Evolutionary conservation across 1,284 basidiomycete genomes (phyloP).

Genomic region (Apiotrichum gracile): DNA sequence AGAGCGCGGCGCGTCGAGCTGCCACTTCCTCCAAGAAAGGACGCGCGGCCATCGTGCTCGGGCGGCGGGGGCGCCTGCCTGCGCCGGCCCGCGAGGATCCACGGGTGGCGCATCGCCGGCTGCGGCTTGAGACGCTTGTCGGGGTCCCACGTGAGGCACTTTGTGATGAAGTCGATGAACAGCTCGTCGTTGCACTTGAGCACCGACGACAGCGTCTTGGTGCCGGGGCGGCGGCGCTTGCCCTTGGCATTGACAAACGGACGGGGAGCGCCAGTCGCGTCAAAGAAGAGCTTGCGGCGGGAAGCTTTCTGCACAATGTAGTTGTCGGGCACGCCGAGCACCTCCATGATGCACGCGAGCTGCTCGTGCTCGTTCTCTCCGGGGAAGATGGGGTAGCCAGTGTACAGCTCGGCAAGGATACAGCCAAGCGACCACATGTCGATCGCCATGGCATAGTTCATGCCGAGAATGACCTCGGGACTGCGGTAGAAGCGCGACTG

Average conservation of each 20-base stretch:
- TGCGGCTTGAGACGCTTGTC: constrained; percentile 93
- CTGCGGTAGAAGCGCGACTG: constrained; percentile 98
- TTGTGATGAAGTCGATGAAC: constrained; percentile 69
- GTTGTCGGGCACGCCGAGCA: constrained; percentile 90
- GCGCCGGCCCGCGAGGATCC: constrained; percentile 61
- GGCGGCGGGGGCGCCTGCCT: constrained; percentile 34
- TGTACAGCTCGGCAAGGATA: constrained; percentile 94
- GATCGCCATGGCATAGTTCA: constrained; percentile 88
- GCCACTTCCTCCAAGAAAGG: constrained; percentile 7
- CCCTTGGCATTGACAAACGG: constrained; percentile 97
- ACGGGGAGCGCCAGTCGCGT: constrained; percentile 84
- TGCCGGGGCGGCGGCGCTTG: constrained; percentile 78
- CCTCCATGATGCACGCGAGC: constrained; percentile 98
- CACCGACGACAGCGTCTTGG: constrained; percentile 82
- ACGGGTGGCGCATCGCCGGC: constrained; percentile 84
- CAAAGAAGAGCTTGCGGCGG: constrained; percentile 92
- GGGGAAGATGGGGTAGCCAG: constrained; percentile 98
- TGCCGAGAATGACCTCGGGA: constrained; percentile 93
- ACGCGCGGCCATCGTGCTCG: constrained; percentile 8
- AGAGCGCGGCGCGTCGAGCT: constrained; percentile 5
- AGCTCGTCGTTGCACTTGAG: constrained; percentile 70
- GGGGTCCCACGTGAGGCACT: constrained; percentile 97
- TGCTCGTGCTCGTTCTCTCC: constrained; percentile 99
- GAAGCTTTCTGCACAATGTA: constrained; percentile 91
- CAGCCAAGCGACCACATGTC: constrained; percentile 99